phyloP scores from a whole-genome alignment of 352 stramenopile genomes.

The Hyaloperonospora brassicae region DNA sequence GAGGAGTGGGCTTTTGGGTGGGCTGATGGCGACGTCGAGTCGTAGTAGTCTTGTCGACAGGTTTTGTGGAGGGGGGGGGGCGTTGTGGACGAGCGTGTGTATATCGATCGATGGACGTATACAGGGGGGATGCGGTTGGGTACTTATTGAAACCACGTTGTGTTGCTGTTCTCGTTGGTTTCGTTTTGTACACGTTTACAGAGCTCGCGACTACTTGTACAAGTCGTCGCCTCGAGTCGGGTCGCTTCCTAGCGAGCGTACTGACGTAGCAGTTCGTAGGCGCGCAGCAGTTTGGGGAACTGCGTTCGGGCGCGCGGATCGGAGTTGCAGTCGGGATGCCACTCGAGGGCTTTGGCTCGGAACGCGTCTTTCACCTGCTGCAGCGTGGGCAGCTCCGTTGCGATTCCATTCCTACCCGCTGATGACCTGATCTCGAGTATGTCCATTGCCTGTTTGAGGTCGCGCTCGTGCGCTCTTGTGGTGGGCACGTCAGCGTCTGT shows the following conservation, averaged over 20 bases:
- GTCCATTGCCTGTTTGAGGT: slow-evolving; percentile 21
- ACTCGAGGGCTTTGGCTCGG: slow-evolving; percentile 72
- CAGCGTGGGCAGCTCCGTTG: slow-evolving; percentile 11
- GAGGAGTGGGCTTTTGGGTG: no score
- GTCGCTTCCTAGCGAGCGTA: slow-evolving; percentile 7
- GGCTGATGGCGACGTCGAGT: no score
- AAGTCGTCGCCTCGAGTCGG: neutral
- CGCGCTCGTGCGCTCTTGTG: slow-evolving; percentile 5
- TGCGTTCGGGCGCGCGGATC: slow-evolving; percentile 57
- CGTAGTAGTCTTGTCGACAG: no score
- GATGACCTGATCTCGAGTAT: slow-evolving; percentile 15
- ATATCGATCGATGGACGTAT: no score
- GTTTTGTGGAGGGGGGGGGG: no score
- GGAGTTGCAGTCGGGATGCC: slow-evolving; percentile 90
- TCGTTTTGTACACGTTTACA: no score
- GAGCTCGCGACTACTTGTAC: neutral
- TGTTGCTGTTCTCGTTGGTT: no score
- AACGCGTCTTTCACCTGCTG: slow-evolving; percentile 48
- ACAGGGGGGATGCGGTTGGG: no score
- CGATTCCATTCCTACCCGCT: neutral
- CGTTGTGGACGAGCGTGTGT: no score
- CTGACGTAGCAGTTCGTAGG: slow-evolving; percentile 78
- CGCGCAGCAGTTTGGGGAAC: slow-evolving; percentile 83
- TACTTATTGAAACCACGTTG: no score
- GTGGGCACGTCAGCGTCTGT: slow-evolving; percentile 2